A percentile compares a stretch with the other conserved stretches of the same genome.
phyloP scores from a whole-genome alignment of 306 rosid genomes.

The Quercus wislizeni region DNA sequence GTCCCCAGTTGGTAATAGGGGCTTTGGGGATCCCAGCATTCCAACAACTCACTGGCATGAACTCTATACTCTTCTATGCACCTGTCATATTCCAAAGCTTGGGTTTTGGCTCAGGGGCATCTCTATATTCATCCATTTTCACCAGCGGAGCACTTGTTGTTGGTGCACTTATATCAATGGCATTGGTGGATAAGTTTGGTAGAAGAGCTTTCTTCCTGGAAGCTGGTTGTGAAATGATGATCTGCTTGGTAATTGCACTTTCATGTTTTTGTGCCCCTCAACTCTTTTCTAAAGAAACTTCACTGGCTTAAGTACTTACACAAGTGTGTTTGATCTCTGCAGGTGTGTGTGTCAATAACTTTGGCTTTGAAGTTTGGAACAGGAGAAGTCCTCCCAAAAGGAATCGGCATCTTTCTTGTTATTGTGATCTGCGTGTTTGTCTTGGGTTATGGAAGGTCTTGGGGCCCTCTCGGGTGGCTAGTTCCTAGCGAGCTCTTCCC shows the following conservation, averaged over 20 bases:
- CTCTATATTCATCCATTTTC: slow-evolving; percentile 72
- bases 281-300: neutral
- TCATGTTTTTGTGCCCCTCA: neutral
- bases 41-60: slow-evolving; percentile 95
- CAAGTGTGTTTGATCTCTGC: slow-evolving; percentile 12
- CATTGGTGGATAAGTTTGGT: slow-evolving; percentile 78
- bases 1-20: slow-evolving; percentile 89
- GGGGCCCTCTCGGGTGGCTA: slow-evolving; percentile 98
- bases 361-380: slow-evolving; percentile 77
- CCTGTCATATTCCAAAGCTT: slow-evolving; percentile 95
- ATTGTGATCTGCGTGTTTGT: slow-evolving; percentile 73
- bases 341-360: slow-evolving; percentile 62
- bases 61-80: slow-evolving; percentile 95
- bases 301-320: neutral
- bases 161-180: slow-evolving; percentile 84
- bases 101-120: slow-evolving; percentile 83
- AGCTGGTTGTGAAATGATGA: slow-evolving; percentile 94
- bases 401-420: slow-evolving; percentile 65
- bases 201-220: slow-evolving; percentile 88
- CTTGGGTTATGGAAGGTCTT: slow-evolving; percentile 94
- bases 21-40: slow-evolving; percentile 93
- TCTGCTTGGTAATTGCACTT: slow-evolving; percentile 61
- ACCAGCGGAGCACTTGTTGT: slow-evolving; percentile 80
- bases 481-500: slow-evolving; percentile 97
- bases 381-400: slow-evolving; percentile 63